These are phyloP conservation scores for Podaxis sp. DNA, from an alignment of 768 basidiomycete genomes.

Conservation along the genomic window DNA sequence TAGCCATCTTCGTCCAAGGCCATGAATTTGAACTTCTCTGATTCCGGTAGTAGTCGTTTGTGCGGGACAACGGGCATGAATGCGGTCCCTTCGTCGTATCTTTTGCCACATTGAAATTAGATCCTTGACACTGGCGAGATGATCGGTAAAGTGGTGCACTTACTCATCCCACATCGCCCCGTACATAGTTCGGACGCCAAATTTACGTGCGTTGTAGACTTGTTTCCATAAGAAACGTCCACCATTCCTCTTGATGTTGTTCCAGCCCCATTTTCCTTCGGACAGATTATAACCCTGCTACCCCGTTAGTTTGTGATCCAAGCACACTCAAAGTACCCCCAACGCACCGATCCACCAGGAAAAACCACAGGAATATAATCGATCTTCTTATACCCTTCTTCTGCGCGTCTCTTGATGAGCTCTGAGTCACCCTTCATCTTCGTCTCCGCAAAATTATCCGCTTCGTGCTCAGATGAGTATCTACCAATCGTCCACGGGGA, in stretches of 20 bases:
- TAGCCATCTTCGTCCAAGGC: constrained; percentile 79
- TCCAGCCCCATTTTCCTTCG: constrained; percentile 69
- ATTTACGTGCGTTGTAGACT: constrained; percentile 63
- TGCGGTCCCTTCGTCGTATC: constrained; percentile 85
- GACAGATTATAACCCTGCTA: constrained; percentile 69
- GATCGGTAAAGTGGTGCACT: constrained; percentile 22
- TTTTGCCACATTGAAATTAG: constrained; percentile 25
- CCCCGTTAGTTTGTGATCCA: constrained; percentile 7
- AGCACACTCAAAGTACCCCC: constrained; percentile 13
- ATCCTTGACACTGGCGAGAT: constrained; percentile 13
- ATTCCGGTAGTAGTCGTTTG: constrained; percentile 58
- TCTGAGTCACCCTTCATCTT: constrained; percentile 67
- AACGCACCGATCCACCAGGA: constrained; percentile 78
- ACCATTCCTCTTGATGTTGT: constrained; percentile 69
- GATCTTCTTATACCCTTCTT: constrained; percentile 48
- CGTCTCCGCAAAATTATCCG: constrained; percentile 60
- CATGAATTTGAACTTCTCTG: constrained; percentile 59
- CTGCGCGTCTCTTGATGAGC: constrained; percentile 50
- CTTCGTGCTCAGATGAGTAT: constrained; percentile 58
- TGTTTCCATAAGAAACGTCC: constrained; percentile 82
- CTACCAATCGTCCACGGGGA: constrained; percentile 85
- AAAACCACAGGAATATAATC: constrained; percentile 85
- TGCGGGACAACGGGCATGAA: constrained; percentile 71
- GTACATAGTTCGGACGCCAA: constrained; percentile 67
- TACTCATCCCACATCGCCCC: constrained; percentile 91